Evolutionary conservation across 2,329 filamentous ascomycete genomes (phyloP), one percentile per base, ranked within the genome.

Genomic region (Venturia oleaginea): DNA sequence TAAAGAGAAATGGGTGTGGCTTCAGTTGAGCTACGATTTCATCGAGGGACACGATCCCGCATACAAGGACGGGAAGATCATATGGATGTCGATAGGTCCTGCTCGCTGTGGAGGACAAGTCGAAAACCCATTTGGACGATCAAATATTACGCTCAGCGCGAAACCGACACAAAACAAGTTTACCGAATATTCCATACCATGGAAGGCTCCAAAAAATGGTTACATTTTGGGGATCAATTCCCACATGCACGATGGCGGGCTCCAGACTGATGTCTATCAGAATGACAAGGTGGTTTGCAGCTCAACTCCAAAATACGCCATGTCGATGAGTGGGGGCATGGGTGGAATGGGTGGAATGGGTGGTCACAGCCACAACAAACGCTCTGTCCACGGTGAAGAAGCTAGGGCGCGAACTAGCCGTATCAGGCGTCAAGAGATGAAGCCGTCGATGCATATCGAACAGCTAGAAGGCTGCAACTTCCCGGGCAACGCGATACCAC

Each of bases 1-100:
- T 13, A 30, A 61, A n/a, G 51, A 59, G 38, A 59, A 64, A 32
- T 64, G 62, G 62, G 55, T 61, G 19, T 64, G 62, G 62, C 38
- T 64, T 6, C 32, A 55, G 5, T n/a, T 64, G 10, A 32, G 6
- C 6, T 64, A 15, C 32, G 55, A 64, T 24, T 19, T 38, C 40
- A 4, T 60, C 11, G 62, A 64, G 10, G 62, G 55, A 2, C n/a
- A 42, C 38, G 27, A 59, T 10, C 32, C 51, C 19, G 19, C 63
- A 11, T 64, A 61, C 51, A 64, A 64, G 22, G 55, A 61, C 17
- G 55, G 51, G 19, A 38, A 64, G 15, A 24, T 64, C 37, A 37
- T 61, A 15, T 64, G 62, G 62, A 60, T 61, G 34, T 42, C 32
- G 1, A 61, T 64, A 17, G 62, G 62, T 22, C 51, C 51, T 38